phyloP scores from a whole-genome alignment of 495 filamentous ascomycete species.

The Hyphodiscus hymeniophilus region DNA sequence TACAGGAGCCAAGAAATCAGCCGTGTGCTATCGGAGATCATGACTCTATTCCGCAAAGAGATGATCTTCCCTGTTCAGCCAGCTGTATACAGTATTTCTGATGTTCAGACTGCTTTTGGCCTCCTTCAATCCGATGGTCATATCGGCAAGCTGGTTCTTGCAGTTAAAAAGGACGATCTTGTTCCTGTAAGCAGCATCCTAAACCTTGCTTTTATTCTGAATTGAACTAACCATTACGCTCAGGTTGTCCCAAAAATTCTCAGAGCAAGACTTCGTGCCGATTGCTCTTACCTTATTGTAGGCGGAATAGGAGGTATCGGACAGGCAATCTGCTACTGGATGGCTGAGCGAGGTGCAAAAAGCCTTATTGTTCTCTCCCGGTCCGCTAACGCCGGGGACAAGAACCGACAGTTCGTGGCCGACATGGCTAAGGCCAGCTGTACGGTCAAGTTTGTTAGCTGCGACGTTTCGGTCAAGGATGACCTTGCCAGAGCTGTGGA shows the following conservation, averaged over 20 bases:
- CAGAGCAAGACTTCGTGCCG: slow-evolving; percentile 1
- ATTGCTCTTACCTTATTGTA: slow-evolving; percentile 47
- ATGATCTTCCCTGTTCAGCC: slow-evolving; percentile 25
- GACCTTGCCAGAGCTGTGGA: neutral
- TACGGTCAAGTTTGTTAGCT: slow-evolving; percentile 19
- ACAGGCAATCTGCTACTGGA: slow-evolving; percentile 31
- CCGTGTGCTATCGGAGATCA: neutral
- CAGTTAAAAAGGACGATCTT: slow-evolving; percentile 19
- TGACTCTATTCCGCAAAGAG: slow-evolving; percentile 22
- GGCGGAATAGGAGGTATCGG: slow-evolving; percentile 51
- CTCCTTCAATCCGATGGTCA: slow-evolving; percentile 41
- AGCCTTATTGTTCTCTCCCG: slow-evolving; percentile 48
- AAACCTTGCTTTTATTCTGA: slow-evolving; percentile 9
- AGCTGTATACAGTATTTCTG: slow-evolving; percentile 27
- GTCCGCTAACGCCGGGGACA: slow-evolving; percentile 16
- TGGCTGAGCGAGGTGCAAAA: slow-evolving; percentile 47
- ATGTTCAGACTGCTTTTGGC: slow-evolving; percentile 40
- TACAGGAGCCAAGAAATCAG: neutral
- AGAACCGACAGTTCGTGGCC: slow-evolving; percentile 18
- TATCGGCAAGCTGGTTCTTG: slow-evolving; percentile 51
- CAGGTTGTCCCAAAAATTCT: slow-evolving; percentile 31
- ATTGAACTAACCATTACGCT: slow-evolving; percentile 19
- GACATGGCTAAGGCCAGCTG: slow-evolving; percentile 19
- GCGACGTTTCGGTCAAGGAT: slow-evolving; percentile 26
- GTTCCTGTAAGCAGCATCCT: neutral